phyloP scores from a whole-genome alignment of 352 stramenopile genomes.

The Blastocystis sp. region DNA sequence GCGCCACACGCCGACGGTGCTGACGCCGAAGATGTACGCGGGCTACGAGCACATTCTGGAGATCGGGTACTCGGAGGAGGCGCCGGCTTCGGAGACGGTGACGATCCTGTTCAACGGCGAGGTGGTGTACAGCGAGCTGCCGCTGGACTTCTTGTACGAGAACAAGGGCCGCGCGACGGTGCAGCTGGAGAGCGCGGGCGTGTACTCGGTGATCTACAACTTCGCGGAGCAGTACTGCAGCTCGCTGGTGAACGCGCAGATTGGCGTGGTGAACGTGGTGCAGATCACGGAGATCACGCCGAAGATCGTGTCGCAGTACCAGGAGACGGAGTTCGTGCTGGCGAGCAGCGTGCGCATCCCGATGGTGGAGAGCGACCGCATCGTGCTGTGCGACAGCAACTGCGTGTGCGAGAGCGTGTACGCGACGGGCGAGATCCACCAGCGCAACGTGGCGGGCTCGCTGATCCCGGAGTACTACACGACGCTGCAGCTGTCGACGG shows the following conservation, averaged over 20 bases:
- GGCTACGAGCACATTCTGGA: slow-evolving; percentile 27
- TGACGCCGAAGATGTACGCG: slow-evolving; percentile 55
- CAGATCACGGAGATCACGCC: neutral
- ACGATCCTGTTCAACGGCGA: slow-evolving; percentile 4
- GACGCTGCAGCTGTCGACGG: slow-evolving; percentile 21
- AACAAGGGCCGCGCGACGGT: slow-evolving; percentile 19
- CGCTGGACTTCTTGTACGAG: slow-evolving; percentile 23
- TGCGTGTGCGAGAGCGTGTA: slow-evolving; percentile 25
- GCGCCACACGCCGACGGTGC: neutral
- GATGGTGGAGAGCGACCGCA: neutral
- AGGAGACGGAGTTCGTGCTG: slow-evolving; percentile 12
- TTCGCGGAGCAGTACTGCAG: slow-evolving; percentile 22
- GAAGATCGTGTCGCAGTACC: slow-evolving; percentile 51
- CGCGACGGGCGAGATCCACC: slow-evolving; percentile 11
- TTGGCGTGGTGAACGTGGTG: slow-evolving; percentile 41
- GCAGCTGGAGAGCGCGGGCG: slow-evolving; percentile 15
- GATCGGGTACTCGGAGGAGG: slow-evolving; percentile 1
- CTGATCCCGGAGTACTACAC: slow-evolving; percentile 14
- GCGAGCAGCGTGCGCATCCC: neutral
- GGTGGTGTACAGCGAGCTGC: neutral
- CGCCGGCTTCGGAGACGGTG: slow-evolving; percentile 22
- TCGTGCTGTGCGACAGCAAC: slow-evolving; percentile 22
- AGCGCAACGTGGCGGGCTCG: neutral
- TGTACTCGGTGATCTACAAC: slow-evolving; percentile 35
- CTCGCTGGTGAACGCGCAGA: neutral